Percentiles rank a stretch among this genome's conserved stretches.
Evolutionary conservation across 2,329 filamentous ascomycete species (phyloP).

Genomic region (Aspergillus spinulosporus): DNA sequence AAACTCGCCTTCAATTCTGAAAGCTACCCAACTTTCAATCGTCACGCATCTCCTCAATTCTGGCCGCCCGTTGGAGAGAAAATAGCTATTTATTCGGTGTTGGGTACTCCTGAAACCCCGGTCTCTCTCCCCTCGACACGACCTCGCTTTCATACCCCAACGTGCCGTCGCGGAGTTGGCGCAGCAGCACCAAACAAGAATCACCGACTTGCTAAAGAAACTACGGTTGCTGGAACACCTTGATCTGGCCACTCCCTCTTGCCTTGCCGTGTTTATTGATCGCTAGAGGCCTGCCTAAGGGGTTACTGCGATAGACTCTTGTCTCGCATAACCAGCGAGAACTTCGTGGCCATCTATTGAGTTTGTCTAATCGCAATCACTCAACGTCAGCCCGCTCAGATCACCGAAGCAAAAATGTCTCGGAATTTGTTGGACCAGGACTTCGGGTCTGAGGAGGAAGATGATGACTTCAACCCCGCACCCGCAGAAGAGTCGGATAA

Average conservation of each 20-base stretch:
- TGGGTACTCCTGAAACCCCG: slow-evolving; percentile 5
- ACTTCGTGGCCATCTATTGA: background rate
- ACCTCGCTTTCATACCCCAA: slow-evolving; percentile 4
- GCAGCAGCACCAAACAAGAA: slow-evolving; percentile 21
- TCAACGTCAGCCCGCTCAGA: background rate
- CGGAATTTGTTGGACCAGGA: slow-evolving; percentile 52
- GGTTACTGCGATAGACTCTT: no score
- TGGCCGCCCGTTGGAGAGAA: slow-evolving; percentile 2
- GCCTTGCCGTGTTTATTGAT: no score
- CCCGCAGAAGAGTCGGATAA: slow-evolving; percentile 73
- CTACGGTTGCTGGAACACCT: background rate
- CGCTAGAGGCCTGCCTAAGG: no score
- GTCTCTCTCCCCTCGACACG: background rate
- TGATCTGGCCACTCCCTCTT: background rate
- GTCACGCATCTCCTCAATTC: background rate
- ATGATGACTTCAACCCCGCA: slow-evolving; percentile 85
- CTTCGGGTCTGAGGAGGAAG: slow-evolving; percentile 66
- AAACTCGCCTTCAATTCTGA: slow-evolving; percentile 12
- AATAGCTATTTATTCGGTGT: background rate
- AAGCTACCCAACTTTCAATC: slow-evolving; percentile 1
- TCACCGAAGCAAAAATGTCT: slow-evolving; percentile 29
- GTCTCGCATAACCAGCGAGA: no score
- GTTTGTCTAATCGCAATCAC: background rate
- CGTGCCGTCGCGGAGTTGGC: slow-evolving; percentile 20
- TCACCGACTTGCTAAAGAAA: background rate